A percentile compares a stretch with the other conserved stretches of the same genome.
These are phyloP conservation scores for Aspergillus flavus DNA, from an alignment of 2,329 filamentous ascomycete species.

Conservation along the genomic window DNA sequence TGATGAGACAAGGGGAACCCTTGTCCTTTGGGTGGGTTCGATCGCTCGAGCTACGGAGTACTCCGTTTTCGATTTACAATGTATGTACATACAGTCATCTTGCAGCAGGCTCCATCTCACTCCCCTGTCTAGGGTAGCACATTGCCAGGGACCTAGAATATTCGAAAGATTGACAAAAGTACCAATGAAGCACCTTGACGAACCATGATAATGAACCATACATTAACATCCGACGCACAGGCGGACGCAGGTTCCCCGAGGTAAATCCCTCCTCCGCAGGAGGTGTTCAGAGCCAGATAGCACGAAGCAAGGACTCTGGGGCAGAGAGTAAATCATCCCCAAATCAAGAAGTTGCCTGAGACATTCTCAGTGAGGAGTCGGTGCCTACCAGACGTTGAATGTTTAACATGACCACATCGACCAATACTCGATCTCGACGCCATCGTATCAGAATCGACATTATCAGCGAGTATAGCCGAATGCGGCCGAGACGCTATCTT, in stretches of 20 bases:
- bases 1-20: not conserved
- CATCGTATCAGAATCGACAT: constrained; percentile 3
- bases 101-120: not conserved
- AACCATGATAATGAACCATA: constrained; percentile 14
- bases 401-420: not conserved
- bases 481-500: constrained; percentile 10
- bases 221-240: constrained; percentile 26
- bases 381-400: not conserved
- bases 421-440: not conserved
- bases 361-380: constrained; percentile 28
- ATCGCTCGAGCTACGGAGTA: not conserved
- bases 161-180: constrained; percentile 16
- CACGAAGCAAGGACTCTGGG: constrained; percentile 36
- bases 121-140: not conserved
- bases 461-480: constrained; percentile 8
- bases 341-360: constrained; percentile 17
- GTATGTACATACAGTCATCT: not conserved
- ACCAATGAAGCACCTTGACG: constrained; percentile 14
- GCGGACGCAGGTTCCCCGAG: constrained; percentile 17
- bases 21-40: not conserved
- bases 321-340: constrained; percentile 1
- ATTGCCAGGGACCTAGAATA: not conserved
- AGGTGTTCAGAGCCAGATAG: constrained; percentile 25
- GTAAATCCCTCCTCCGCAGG: constrained; percentile 24
- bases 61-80: not conserved